Conservation (phyloP, 2,329 filamentous ascomycete species). For the Ascomycota sp. region DNA sequence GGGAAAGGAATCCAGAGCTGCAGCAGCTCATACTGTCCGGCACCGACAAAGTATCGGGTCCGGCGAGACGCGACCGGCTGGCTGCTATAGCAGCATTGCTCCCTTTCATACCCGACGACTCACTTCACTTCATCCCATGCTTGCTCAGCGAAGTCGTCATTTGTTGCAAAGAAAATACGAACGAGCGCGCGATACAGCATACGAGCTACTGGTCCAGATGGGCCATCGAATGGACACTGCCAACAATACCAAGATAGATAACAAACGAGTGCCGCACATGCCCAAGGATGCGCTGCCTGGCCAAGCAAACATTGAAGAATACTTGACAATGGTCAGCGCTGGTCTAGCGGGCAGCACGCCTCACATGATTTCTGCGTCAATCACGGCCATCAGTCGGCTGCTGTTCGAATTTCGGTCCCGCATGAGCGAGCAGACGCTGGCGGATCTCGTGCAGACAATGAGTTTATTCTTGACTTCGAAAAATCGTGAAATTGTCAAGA, state of each 20-base stretch:
- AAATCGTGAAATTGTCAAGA: conserved; percentile 90
- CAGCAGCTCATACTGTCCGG: conserved; percentile 65
- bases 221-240: conserved; percentile 54
- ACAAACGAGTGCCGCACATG: conserved; percentile 77
- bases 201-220: conserved; percentile 76
- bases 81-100: conserved; percentile 66
- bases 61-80: conserved; percentile 70
- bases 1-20: conserved; percentile 56
- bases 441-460: conserved; percentile 81
- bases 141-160: conserved; percentile 89
- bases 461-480: conserved; percentile 91
- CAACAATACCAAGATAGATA: conserved; percentile 56
- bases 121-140: conserved; percentile 82
- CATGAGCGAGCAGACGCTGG: conserved; percentile 48
- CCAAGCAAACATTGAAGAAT: conserved; percentile 74
- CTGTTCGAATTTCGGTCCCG: conserved; percentile 72
- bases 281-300: conserved; percentile 57
- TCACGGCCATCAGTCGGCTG: conserved; percentile 82
- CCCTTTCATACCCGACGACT: conserved; percentile 52
- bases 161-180: conserved; percentile 92
- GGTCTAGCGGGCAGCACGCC: conserved; percentile 82
- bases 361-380: conserved; percentile 95
- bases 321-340: conserved; percentile 94
- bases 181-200: conserved; percentile 72
- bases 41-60: conserved; percentile 67